A percentile compares a stretch with the other conserved stretches of the same genome.
Conservation (phyloP, 1,284 basidiomycete species). For the Puccinia brachypodii region DNA sequence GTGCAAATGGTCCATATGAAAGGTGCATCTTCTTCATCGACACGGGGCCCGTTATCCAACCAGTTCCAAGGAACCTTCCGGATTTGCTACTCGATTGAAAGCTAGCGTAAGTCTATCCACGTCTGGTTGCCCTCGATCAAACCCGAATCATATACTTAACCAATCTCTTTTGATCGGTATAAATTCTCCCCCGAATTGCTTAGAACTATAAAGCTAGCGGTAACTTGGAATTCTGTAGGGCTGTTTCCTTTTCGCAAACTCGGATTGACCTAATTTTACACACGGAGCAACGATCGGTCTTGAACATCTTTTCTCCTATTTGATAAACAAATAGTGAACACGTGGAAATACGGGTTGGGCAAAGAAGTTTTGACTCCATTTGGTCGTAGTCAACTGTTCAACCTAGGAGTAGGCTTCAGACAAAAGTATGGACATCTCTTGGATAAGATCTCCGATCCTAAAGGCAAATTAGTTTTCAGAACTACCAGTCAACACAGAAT, state of each 20-base stretch:
- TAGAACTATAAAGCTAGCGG: constrained; percentile 41
- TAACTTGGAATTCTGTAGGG: constrained; percentile 43
- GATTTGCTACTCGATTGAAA: constrained; percentile 37
- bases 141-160: background rate
- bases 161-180: background rate
- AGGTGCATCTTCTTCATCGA: constrained; percentile 47
- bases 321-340: constrained; percentile 30
- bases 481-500: constrained; percentile 48
- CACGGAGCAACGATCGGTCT: background rate
- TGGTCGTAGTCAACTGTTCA: constrained; percentile 59
- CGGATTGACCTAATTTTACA: background rate
- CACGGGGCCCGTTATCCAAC: constrained; percentile 48
- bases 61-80: constrained; percentile 37
- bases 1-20: too few species aligned
- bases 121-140: background rate
- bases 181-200: too few species aligned
- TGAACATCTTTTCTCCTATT: constrained; percentile 10
- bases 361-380: constrained; percentile 61
- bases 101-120: constrained; percentile 25
- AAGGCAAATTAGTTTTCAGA: constrained; percentile 40
- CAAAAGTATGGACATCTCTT: constrained; percentile 48
- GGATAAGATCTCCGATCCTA: constrained; percentile 2
- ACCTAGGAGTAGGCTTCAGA: constrained; percentile 48
- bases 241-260: background rate
- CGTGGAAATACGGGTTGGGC: constrained; percentile 55